Conservation (phyloP, 768 basidiomycete species). For the Dictyophora rubrovolvata region DNA sequence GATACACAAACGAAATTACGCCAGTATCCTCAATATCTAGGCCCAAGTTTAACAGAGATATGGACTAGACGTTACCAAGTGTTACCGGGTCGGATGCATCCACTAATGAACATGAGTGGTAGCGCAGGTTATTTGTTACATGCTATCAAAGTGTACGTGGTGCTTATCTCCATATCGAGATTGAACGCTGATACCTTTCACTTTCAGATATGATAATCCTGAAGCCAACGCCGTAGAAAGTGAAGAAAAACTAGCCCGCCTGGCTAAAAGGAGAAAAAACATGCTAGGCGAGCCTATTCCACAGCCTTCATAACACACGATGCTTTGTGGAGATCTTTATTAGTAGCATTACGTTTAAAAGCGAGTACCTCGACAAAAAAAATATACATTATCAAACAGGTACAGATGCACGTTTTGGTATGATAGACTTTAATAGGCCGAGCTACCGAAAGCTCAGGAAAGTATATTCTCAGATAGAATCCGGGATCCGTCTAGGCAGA, state of each 20-base stretch:
- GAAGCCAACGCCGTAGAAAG: constrained; percentile 25
- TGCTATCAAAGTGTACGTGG: constrained; percentile 73
- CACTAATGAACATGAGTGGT: constrained; percentile 83
- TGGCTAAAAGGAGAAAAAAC: constrained; percentile 1
- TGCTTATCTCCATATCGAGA: not conserved
- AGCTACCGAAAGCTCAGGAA: too few relatives aligned
- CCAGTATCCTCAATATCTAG: constrained; percentile 54
- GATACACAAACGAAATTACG: constrained; percentile 68
- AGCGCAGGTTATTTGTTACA: constrained; percentile 83
- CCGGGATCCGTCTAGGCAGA: too few relatives aligned
- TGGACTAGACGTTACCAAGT: constrained; percentile 91
- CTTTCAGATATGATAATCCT: constrained; percentile 53
- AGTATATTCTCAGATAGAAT: too few relatives aligned
- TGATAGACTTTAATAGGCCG: too few relatives aligned
- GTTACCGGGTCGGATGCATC: constrained; percentile 94
- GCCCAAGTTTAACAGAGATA: constrained; percentile 71
- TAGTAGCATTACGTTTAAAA: too few relatives aligned
- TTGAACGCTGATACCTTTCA: not conserved
- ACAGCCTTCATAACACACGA: not conserved
- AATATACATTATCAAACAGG: too few relatives aligned
- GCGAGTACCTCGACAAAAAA: too few relatives aligned
- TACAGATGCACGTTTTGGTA: too few relatives aligned
- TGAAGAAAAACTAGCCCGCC: not conserved
- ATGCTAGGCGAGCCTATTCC: not conserved
- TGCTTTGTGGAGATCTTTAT: too few relatives aligned